Conservation (phyloP, 768 basidiomycete species). For the Suillus subalutaceus region DNA sequence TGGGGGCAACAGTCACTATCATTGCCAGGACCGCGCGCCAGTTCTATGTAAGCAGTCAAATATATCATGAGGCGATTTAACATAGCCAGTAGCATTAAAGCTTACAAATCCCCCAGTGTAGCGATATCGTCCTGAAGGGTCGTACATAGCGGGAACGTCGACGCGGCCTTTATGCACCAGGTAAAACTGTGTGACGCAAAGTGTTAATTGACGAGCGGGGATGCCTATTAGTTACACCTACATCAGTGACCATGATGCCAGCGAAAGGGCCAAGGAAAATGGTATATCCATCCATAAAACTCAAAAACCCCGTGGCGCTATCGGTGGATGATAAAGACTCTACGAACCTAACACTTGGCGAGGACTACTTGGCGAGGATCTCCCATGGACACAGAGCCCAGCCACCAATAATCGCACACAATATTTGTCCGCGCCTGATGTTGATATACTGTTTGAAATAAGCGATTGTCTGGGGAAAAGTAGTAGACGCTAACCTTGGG, state of each 20-base stretch:
- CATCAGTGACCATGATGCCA: conserved; percentile 66
- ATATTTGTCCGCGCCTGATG: conserved; percentile 32
- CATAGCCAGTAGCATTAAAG: conserved; percentile 15
- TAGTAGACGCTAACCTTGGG: conserved; percentile 43
- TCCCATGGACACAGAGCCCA: conserved; percentile 89
- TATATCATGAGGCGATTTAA: neutral
- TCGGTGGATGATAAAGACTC: neutral
- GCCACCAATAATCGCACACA: conserved; percentile 47
- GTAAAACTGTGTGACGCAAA: conserved; percentile 59
- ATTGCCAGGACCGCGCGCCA: conserved; percentile 80
- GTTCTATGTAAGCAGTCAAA: conserved; percentile 49
- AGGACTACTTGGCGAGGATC: conserved; percentile 55
- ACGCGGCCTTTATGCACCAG: conserved; percentile 70
- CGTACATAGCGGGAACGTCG: conserved; percentile 85
- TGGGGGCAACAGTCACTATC: conserved; percentile 68
- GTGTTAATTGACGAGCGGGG: conserved; percentile 2
- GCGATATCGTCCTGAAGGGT: conserved; percentile 75
- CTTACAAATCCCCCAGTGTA: conserved; percentile 76
- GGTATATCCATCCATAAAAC: conserved; percentile 84
- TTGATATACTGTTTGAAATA: conserved; percentile 26
- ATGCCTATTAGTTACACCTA: conserved; percentile 35
- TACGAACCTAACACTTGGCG: neutral
- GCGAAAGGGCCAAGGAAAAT: conserved; percentile 87
- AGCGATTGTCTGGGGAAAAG: neutral
- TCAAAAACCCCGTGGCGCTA: conserved; percentile 66